A percentile compares a stretch with the other conserved stretches of the same genome.
These are phyloP conservation scores for Globisporangium megalacanthum DNA, from an alignment of 352 stramenopile genomes.

Conservation along the genomic window DNA sequence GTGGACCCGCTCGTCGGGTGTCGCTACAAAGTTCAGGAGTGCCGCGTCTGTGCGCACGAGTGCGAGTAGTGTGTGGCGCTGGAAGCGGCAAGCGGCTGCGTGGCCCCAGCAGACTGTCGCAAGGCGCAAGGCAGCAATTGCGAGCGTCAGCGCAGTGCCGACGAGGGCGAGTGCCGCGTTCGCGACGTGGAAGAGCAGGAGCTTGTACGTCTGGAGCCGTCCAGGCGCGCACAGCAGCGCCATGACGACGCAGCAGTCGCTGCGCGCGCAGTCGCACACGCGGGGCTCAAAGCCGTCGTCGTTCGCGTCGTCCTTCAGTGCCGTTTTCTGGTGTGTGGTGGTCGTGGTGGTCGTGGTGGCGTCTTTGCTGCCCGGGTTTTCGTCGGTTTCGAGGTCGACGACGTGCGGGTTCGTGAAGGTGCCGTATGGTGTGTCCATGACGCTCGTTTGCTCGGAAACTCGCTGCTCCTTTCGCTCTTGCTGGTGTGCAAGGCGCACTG, in stretches of 20 bases:
- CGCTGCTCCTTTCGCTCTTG: too few species aligned
- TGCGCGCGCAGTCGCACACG: conserved; percentile 23
- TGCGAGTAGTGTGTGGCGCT: conserved; percentile 24
- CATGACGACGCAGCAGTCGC: conserved; percentile 53
- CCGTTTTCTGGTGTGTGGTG: background rate
- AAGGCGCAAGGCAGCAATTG: conserved; percentile 11
- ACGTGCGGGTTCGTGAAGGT: conserved; percentile 1
- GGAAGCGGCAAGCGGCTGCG: conserved; percentile 12
- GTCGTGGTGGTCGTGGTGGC: background rate
- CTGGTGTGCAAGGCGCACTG: too few species aligned
- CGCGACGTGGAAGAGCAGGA: conserved; percentile 43
- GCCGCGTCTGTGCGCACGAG: conserved; percentile 36
- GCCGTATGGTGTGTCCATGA: too few species aligned
- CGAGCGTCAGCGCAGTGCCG: conserved; percentile 22
- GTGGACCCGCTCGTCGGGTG: conserved; percentile 32
- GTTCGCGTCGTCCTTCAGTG: conserved; percentile 10
- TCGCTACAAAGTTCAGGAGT: conserved; percentile 63
- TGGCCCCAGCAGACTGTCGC: conserved; percentile 19
- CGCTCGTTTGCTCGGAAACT: too few species aligned
- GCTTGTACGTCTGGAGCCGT: conserved; percentile 52
- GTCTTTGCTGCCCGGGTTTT: background rate
- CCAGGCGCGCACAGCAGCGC: conserved; percentile 44
- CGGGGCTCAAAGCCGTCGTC: conserved; percentile 5
- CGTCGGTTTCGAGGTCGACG: background rate
- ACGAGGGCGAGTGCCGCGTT: conserved; percentile 42